Evolutionary conservation across 129 eudicot genomes (phyloP), one percentile per base, ranked within the genome.

Genomic region (Daucus carota): DNA sequence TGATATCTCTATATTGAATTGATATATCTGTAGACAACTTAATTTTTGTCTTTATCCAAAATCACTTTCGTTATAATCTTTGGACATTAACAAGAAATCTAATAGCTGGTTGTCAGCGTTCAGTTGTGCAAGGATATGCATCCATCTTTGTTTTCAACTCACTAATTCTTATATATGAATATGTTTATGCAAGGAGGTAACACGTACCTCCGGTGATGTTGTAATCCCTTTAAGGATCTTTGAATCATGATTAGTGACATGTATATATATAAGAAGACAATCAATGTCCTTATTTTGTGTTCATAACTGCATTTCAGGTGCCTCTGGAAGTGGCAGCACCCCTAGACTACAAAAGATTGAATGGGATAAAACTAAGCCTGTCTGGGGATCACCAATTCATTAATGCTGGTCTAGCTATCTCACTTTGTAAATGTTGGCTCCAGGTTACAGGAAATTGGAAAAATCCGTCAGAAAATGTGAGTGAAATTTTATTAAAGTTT

Each of bases 401-500:
- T 72, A 92, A 92, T 80, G 97, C 97, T 84, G 92, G 90, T 73
- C 97, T 92, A 68, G 97, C 97, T 59, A 88, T 89, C 41, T 90
- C 96, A 44, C 92, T 92, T 32, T 92, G 97, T 74, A 89, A 82
- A 86, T 76, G 90, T 77, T 92, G 97, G 97, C 96, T 92, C 74
- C 76, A 50, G 50, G 48, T 78, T 33, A 85, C 85, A 34, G 82
- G 89, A 81, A 82, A 79, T 65, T 84, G 88, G 88, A 78, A 85
- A 65, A 83, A 80, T 72, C 78, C 84, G 46, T 80, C 82, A 63
- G 82, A 85, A 74, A 45, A 86, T 80, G 97, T 87, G 60, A 88
- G 93, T 81, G 18, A 60, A 60, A 28, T 13, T 60, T 46, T 7
- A 12, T 60, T 28, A 0, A 60, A 28, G 17, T 31, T 63, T 12